Evolutionary conservation across 306 rosid species (phyloP), one percentile per base, ranked within the genome.

Genomic region (Macrotyloma uniflorum): DNA sequence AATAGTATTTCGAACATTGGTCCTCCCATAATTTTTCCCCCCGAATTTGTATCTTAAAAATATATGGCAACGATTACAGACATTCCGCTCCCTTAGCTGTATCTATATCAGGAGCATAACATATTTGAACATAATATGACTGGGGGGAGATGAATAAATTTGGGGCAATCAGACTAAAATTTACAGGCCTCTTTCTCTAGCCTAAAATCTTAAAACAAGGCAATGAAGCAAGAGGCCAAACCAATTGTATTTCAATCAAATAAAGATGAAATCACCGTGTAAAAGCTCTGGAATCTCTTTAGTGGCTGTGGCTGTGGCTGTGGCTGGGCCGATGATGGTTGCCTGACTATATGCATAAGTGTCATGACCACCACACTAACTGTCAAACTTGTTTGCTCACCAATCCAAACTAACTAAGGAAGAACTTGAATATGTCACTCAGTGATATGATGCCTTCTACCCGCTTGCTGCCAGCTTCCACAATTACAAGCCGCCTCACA

Each of bases 391-490:
- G 76, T 77, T 82, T 75, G 67, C 64, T 79, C 73, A 42, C 70
- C 80, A 70, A 61, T 73, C 81, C 86, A 93, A 36, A 76, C 79
- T 88, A 96, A 82, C 90, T 90, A 74, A 96, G 91, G 76, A 96
- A 86, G 88, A 91, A 90, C 88, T 91, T 93, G 86, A 96, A 91
- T 77, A 96, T 68, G 87, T 96, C 99, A 43, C 90, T 84, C 82
- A 96, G 79, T 20, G 99, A 85, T 83, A 96, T 78, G 36, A 96
- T 84, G 84, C 99, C 99, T 86, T 93, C 97, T 32, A 96, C 94
- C 0, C 97, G 93, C 89, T 93, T 96, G 85, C 98, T 93, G 59
- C 99, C 99, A 28, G 99, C 99, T 86, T 96, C 99, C 83, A 96
- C 99, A 22, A 96, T 88, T 13, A 93, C 88, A 49, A 96, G 89